These are phyloP conservation scores for Erucastrum elatum DNA, from an alignment of 345 rosid species.

Conservation along the genomic window DNA sequence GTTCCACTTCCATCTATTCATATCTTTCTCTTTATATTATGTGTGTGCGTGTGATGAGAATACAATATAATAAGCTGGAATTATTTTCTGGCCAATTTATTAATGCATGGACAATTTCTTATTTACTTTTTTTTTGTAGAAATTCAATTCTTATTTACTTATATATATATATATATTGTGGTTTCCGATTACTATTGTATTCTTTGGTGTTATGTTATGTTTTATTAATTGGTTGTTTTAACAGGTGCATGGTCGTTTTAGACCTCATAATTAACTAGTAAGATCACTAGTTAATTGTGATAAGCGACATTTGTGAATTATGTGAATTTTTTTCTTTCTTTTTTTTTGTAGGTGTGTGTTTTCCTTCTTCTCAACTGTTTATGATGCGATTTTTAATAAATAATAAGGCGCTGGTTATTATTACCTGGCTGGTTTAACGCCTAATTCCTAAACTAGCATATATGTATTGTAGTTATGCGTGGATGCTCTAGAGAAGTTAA, in stretches of 20 bases:
- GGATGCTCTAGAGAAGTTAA: slow-evolving; percentile 13
- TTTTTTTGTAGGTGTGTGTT: too few relatives aligned
- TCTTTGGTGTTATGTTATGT: background rate
- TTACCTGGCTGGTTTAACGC: slow-evolving; percentile 15
- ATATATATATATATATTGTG: background rate
- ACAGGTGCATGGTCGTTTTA: background rate
- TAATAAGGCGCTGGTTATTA: background rate
- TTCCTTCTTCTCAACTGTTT: background rate
- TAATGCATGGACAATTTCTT: slow-evolving; percentile 29
- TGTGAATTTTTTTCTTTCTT: background rate
- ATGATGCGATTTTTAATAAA: background rate
- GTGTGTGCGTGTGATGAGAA: slow-evolving; percentile 11
- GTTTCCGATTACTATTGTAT: background rate
- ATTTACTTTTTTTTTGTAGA: background rate
- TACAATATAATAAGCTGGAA: slow-evolving; percentile 25
- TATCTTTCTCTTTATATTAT: slow-evolving; percentile 11
- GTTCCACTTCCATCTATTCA: slow-evolving; percentile 10
- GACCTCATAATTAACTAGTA: background rate
- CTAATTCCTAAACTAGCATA: slow-evolving; percentile 14
- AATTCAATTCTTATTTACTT: background rate
- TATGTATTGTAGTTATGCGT: background rate
- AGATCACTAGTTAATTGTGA: background rate
- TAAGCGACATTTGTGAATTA: background rate
- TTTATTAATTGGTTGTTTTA: background rate
- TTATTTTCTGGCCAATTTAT: slow-evolving; percentile 15